Conservation (phyloP, 345 rosid species). For the Citrus inodora region DNA sequence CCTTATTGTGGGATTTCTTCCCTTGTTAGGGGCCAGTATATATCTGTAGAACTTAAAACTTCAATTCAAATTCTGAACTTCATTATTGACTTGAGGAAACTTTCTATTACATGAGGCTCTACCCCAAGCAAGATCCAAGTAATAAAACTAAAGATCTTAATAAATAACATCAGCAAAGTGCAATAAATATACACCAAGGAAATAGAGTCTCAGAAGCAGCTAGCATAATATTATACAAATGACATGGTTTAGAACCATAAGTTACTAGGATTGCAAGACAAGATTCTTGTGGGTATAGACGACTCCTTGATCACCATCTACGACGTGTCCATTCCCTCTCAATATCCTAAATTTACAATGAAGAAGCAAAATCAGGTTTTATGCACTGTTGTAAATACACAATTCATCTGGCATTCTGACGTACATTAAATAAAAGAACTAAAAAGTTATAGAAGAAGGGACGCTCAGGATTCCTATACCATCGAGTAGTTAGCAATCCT, state of each 20-base stretch:
- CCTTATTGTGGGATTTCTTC: neutral
- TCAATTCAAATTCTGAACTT: neutral
- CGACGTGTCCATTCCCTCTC: slow-evolving; percentile 60
- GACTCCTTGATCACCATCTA: slow-evolving; percentile 48
- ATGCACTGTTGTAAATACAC: neutral
- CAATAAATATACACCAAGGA: neutral
- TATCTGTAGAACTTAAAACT: neutral
- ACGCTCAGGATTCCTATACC: slow-evolving; percentile 38
- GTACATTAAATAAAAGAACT: neutral
- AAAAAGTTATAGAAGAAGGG: neutral
- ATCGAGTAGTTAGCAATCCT: slow-evolving; percentile 89
- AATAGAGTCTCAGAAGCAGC: neutral
- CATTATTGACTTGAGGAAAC: neutral
- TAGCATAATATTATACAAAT: neutral
- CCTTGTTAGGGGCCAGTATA: neutral
- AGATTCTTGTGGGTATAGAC: slow-evolving; percentile 30
- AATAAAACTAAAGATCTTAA: too few species aligned
- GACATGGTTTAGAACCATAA: neutral
- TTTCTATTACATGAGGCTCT: neutral
- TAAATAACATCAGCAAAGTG: neutral
- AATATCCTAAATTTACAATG: slow-evolving; percentile 37
- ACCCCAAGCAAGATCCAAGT: too few species aligned
- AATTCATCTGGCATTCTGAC: neutral
- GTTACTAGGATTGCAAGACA: neutral
- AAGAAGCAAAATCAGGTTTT: neutral